Evolutionary conservation across 345 rosid genomes (phyloP).

Genomic region (Hibiscus tridactylites): DNA sequence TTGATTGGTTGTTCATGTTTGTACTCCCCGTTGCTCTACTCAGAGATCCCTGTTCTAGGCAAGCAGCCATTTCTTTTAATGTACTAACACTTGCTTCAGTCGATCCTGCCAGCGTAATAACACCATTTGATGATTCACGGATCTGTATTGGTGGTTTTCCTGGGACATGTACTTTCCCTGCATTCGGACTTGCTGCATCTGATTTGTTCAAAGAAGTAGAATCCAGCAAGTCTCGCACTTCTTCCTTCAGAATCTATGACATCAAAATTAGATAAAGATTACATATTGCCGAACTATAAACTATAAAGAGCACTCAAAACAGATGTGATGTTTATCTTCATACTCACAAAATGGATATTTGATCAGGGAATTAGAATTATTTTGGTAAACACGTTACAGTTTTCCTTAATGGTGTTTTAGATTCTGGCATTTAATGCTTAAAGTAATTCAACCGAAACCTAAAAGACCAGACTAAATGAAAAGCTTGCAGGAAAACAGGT

Average conservation of each 20-base stretch:
- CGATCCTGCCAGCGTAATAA: conserved; percentile 95
- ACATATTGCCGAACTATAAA: conserved; percentile 3
- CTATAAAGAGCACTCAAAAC: background rate
- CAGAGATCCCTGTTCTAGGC: conserved; percentile 87
- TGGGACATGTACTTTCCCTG: conserved; percentile 51
- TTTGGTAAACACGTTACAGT: too few relatives aligned
- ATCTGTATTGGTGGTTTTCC: conserved; percentile 97
- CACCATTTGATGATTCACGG: conserved; percentile 93
- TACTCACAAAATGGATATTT: too few relatives aligned
- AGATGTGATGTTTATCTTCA: too few relatives aligned
- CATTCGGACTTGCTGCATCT: conserved; percentile 33
- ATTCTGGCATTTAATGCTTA: background rate
- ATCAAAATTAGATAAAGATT: conserved; percentile 22
- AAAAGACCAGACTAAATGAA: background rate
- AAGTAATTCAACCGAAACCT: background rate
- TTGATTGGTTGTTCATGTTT: conserved; percentile 96
- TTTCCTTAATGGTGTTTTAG: background rate
- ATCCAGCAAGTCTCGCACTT: conserved; percentile 90
- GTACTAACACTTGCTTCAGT: conserved; percentile 75
- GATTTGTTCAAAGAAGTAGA: conserved; percentile 45
- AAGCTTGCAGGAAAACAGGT: background rate
- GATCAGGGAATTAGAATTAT: too few relatives aligned
- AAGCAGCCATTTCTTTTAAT: conserved; percentile 86
- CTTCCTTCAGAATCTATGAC: conserved; percentile 88
- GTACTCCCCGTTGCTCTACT: conserved; percentile 98